phyloP scores from a whole-genome alignment of 495 filamentous ascomycete species.

The Penicillium atrosanguineum region DNA sequence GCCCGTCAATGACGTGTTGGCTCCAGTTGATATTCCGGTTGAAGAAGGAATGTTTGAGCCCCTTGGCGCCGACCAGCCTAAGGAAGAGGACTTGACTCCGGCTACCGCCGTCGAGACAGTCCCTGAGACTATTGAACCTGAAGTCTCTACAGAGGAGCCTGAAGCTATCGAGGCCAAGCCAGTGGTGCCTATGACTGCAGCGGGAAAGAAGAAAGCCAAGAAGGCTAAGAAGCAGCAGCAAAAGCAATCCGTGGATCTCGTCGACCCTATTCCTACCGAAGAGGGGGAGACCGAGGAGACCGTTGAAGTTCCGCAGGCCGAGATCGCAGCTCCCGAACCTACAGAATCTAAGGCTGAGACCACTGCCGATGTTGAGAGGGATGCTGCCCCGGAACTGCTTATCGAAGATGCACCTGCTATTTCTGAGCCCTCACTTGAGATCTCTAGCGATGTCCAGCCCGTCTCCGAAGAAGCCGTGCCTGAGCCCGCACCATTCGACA shows the following conservation, averaged over 20 bases:
- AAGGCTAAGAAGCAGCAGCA: conserved; percentile 20
- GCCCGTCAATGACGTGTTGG: not conserved
- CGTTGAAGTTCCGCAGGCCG: not conserved
- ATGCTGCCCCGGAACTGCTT: not conserved
- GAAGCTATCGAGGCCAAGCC: conserved; percentile 6
- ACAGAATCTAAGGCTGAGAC: conserved; percentile 2
- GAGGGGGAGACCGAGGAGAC: conserved; percentile 8
- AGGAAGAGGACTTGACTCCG: not conserved
- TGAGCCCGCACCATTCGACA: not conserved
- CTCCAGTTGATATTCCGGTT: not conserved
- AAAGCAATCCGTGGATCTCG: conserved; percentile 8
- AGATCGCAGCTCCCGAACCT: not conserved
- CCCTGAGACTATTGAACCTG: not conserved
- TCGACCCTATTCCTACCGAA: conserved; percentile 11
- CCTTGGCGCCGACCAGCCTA: not conserved
- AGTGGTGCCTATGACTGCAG: conserved; percentile 16
- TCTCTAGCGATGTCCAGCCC: not conserved
- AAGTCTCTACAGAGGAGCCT: not conserved
- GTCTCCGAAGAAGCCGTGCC: not conserved
- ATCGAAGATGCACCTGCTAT: not conserved
- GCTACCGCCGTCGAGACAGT: not conserved
- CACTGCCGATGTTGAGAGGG: not conserved
- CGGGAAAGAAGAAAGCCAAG: conserved; percentile 43
- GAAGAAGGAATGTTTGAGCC: not conserved
- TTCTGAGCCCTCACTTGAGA: not conserved